phyloP scores from a whole-genome alignment of 2,329 filamentous ascomycete genomes.

The Diaporthe batatas region DNA sequence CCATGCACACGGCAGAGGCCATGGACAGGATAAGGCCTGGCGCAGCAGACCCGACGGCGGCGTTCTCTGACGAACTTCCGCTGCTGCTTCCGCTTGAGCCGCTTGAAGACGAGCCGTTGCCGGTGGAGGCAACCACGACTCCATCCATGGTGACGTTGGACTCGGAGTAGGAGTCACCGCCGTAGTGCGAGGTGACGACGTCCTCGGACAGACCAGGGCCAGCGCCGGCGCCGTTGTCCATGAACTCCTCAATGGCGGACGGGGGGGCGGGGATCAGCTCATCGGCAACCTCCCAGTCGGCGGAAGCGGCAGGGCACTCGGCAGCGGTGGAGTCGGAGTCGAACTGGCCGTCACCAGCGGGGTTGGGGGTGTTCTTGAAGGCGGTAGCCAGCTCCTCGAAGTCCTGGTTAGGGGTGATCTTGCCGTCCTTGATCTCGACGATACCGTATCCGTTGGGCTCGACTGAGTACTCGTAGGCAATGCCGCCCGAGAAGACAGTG shows the following conservation, averaged over 20 bases:
- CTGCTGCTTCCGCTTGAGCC: conserved; percentile 26
- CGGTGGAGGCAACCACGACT: conserved; percentile 30
- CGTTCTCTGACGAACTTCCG: conserved; percentile 14
- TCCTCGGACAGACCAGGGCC: conserved; percentile 67
- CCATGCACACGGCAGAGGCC: conserved; percentile 18
- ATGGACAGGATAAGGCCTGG: conserved; percentile 29
- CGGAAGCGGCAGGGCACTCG: conserved; percentile 63
- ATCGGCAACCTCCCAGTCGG: conserved; percentile 64
- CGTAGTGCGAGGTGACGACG: conserved; percentile 45
- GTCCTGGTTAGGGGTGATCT: conserved; percentile 71
- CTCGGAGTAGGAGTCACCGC: conserved; percentile 39
- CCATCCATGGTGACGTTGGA: conserved; percentile 40
- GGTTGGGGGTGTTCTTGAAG: conserved; percentile 63
- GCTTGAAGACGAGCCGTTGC: conserved; percentile 28
- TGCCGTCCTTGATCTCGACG: conserved; percentile 71
- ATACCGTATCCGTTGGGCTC: conserved; percentile 86
- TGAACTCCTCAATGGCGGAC: conserved; percentile 63
- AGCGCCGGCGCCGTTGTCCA: conserved; percentile 65
- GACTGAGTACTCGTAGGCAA: conserved; percentile 94
- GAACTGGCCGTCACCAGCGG: conserved; percentile 65
- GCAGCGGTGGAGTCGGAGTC: conserved; percentile 61
- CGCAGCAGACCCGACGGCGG: neutral
- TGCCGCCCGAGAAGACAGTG: conserved; percentile 90
- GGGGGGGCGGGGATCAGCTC: conserved; percentile 67
- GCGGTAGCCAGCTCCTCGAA: conserved; percentile 69